Base-by-base conservation (phyloP, 75 land plant genomes). In the Picea sitchensis region DNA sequence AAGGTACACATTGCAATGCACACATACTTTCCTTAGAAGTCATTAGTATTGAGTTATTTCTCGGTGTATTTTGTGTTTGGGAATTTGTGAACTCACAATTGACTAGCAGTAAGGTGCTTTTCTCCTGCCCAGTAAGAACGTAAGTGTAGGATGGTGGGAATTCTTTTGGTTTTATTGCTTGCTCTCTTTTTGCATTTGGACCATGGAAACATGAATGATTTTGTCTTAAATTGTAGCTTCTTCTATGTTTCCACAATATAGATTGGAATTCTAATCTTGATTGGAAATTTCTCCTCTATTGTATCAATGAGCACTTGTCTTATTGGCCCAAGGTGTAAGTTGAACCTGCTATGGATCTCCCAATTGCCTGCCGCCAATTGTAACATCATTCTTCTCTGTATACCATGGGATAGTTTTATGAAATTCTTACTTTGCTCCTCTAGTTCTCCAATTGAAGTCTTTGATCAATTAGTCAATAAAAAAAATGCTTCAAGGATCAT, bases 391-490 rank as follows among this genome's bases (percentile, higher is more conserved):
- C 15, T 18, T 68, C 47, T n/a, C 13, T 13, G 34, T 68, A 38
- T 44, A 41, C 73, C 41, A 68, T 68, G n/a, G 20, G 38, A 21
- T 38, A 41, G 51, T 68, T 68, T 68, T 44, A 6, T 44, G 18
- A 38, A 0, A 68, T 68, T 14, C 47, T 15, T 17, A 5, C 36
- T 68, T 68, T 68, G 18, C 21, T 68, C 73, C n/a, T 38, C 51
- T 65, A 63, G 2, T 14, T 65, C 68, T 65, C 32, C 32, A 64
- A 65, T 65, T 65, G 14, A 31, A n/a, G 9, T 31, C 14, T 65
- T 65, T 65, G 68, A 65, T 65, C 36, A 65, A 38, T 15, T 68
- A 68, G 17, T 38, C n/a, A 68, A 68, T 68, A n/a, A 68, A 36
- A 38, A 18, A 38, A 44, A 44, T 44, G 3, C 47, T 5, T 36